Evolutionary conservation across 2,329 filamentous ascomycete genomes (phyloP).

Genomic region (Colletotrichum chrysophilum): DNA sequence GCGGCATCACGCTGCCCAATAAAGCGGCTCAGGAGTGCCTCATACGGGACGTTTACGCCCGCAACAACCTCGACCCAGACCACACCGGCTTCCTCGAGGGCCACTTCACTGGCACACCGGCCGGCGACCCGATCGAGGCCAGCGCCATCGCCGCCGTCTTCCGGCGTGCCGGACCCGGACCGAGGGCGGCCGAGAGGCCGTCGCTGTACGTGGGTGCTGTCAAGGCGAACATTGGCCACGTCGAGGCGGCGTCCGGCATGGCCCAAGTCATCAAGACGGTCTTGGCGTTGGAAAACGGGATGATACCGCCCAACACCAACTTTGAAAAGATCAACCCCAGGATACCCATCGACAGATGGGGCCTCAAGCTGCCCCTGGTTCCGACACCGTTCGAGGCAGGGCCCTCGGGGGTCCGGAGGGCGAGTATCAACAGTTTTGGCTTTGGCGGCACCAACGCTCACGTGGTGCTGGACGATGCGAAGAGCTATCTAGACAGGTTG

Average conservation of each 20-base stretch:
- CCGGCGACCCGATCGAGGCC: constrained; percentile 60
- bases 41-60: background rate
- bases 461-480: constrained; percentile 23
- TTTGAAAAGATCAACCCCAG: background rate
- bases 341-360: background rate
- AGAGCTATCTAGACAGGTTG: background rate
- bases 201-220: constrained; percentile 26
- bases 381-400: constrained; percentile 23
- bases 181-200: constrained; percentile 16
- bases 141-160: constrained; percentile 50
- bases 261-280: background rate
- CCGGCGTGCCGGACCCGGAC: constrained; percentile 31
- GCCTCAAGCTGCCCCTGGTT: constrained; percentile 1
- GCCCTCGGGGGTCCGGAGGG: constrained; percentile 6
- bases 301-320: background rate
- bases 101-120: constrained; percentile 45
- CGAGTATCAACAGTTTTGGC: constrained; percentile 33
- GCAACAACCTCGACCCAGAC: background rate
- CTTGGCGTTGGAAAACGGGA: background rate
- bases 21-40: constrained; percentile 8
- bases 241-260: background rate
- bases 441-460: constrained; percentile 33
- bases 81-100: constrained; percentile 2
- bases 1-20: constrained; percentile 44
- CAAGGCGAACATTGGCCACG: constrained; percentile 27